Percentiles rank a stretch among this genome's conserved stretches.
Conservation (phyloP, 306 rosid genomes). For the Mimosa pudica region DNA sequence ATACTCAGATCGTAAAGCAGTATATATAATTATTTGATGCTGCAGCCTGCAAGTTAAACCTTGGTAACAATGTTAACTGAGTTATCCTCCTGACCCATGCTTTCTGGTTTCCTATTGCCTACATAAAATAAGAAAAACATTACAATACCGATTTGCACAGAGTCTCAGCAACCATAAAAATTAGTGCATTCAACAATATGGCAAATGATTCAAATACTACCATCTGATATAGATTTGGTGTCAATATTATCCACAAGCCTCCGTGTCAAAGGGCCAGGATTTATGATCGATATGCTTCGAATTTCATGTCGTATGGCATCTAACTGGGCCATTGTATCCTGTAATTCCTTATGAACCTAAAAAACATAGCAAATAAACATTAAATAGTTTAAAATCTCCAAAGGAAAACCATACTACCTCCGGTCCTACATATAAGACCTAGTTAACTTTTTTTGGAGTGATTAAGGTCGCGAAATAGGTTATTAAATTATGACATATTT, state of each 20-base stretch:
- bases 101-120: conserved; percentile 38
- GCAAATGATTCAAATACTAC: conserved; percentile 34
- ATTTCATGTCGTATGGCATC: conserved; percentile 89
- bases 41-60: conserved; percentile 33
- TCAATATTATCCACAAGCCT: conserved; percentile 58
- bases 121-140: conserved; percentile 10
- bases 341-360: conserved; percentile 89
- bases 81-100: conserved; percentile 22
- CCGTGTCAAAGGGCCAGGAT: conserved; percentile 72
- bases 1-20: conserved; percentile 28
- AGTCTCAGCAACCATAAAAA: conserved; percentile 13
- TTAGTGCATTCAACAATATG: not conserved
- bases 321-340: conserved; percentile 77
- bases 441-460: too few species aligned
- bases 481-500: too few species aligned
- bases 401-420: not conserved
- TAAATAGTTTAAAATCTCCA: conserved; percentile 12
- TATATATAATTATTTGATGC: conserved; percentile 29
- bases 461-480: too few species aligned
- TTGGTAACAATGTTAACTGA: conserved; percentile 29
- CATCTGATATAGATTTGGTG: conserved; percentile 35
- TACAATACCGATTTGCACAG: conserved; percentile 22
- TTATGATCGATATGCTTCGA: conserved; percentile 62
- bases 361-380: conserved; percentile 12
- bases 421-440: too few species aligned